A percentile compares a stretch with the other conserved stretches of the same genome.
Conservation (phyloP, 129 eudicot species). For the Smallanthus sonchifolius region DNA sequence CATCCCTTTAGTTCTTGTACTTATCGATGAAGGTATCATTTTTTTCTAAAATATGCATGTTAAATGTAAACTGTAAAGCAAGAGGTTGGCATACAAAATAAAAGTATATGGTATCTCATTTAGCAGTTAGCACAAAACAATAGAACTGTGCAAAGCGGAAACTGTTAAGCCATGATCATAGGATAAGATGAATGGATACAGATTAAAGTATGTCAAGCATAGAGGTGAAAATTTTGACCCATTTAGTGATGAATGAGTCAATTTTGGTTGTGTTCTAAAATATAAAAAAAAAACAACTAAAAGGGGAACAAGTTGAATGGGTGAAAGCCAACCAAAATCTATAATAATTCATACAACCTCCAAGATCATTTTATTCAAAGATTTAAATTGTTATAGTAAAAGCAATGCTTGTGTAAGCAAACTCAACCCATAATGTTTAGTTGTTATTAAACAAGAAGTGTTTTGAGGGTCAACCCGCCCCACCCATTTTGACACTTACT, state of each 20-base stretch:
- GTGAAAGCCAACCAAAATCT: constrained; percentile 6
- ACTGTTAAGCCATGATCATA: neutral
- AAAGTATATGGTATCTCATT: neutral
- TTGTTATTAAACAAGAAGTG: neutral
- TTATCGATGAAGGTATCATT: neutral
- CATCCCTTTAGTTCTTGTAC: neutral
- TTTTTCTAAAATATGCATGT: neutral
- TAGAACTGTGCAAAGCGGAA: neutral
- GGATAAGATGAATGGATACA: neutral
- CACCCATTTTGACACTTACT: neutral
- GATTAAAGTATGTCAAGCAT: neutral
- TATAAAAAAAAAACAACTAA: neutral
- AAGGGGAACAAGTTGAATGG: neutral
- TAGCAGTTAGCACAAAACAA: neutral
- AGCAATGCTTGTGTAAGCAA: neutral
- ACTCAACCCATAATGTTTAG: neutral
- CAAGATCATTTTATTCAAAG: neutral
- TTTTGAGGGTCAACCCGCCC: neutral
- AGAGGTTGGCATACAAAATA: neutral
- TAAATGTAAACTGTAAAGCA: neutral
- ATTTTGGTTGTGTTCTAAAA: neutral
- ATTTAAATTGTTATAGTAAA: neutral
- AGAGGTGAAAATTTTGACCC: neutral
- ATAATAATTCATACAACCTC: neutral
- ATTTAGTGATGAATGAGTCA: neutral